phyloP scores from a whole-genome alignment of 78 protist species.

The Dictyostelium purpureum region DNA sequence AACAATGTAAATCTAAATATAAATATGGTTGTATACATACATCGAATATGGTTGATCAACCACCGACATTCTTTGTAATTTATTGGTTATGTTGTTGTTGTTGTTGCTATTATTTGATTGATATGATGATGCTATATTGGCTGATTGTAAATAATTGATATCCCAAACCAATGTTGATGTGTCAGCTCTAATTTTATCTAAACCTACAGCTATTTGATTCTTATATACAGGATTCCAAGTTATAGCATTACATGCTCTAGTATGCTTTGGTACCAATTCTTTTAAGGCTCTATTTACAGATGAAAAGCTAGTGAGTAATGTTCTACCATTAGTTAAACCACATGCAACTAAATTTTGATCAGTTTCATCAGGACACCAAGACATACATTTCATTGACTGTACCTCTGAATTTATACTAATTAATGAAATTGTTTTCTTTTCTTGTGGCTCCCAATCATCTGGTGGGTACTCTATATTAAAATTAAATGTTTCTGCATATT shows the following conservation, averaged over 20 bases:
- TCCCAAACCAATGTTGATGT: conserved; percentile 81
- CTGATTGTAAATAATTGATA: conserved; percentile 41
- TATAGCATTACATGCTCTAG: conserved; percentile 72
- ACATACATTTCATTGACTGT: conserved; percentile 55
- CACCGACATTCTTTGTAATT: background rate
- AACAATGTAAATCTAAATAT: background rate
- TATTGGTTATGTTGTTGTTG: background rate
- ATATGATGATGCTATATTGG: background rate
- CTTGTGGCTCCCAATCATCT: conserved; percentile 61
- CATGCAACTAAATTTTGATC: conserved; percentile 64
- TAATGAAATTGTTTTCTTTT: conserved; percentile 48
- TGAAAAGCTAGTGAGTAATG: conserved; percentile 69
- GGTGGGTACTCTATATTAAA: conserved; percentile 65
- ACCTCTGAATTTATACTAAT: conserved; percentile 42
- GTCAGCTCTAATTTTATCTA: conserved; percentile 78
- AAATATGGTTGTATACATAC: background rate
- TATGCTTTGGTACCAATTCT: conserved; percentile 81
- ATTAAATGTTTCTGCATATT: conserved; percentile 12
- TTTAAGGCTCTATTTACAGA: conserved; percentile 48
- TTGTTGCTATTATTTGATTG: background rate
- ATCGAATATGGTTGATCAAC: conserved; percentile 57
- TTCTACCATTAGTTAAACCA: conserved; percentile 59
- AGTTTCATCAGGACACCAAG: conserved; percentile 68
- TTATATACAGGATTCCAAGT: conserved; percentile 75
- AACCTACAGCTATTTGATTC: conserved; percentile 78